Percentiles rank a stretch among this genome's conserved stretches.
Evolutionary conservation across 768 basidiomycete genomes (phyloP).

Genomic region (Boletus rubescentipes): DNA sequence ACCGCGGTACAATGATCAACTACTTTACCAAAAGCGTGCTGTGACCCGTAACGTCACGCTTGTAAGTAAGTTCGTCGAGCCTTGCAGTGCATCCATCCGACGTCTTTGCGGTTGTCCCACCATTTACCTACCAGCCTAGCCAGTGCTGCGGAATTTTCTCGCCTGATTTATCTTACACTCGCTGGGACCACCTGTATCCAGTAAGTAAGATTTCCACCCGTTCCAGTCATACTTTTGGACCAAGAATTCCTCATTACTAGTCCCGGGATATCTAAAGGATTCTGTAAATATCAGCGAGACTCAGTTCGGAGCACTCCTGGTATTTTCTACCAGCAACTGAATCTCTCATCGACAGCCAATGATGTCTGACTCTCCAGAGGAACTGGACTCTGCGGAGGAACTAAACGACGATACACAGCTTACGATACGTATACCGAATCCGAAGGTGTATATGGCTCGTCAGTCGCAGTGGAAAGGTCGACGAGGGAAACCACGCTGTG

Average conservation of each 20-base stretch:
- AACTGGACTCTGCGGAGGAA: conserved; percentile 39
- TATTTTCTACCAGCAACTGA: conserved; percentile 19
- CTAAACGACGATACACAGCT: conserved; percentile 51
- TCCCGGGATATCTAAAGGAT: background rate
- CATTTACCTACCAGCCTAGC: conserved; percentile 8
- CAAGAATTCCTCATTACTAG: conserved; percentile 11
- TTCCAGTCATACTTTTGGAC: conserved; percentile 4
- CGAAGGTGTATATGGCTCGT: conserved; percentile 63
- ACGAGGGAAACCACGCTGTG: conserved; percentile 72
- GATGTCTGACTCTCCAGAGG: conserved; percentile 40
- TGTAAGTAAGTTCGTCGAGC: conserved; percentile 37
- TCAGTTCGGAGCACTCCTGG: conserved; percentile 2
- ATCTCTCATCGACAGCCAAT: conserved; percentile 11
- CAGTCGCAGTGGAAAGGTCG: conserved; percentile 76
- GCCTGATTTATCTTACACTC: conserved; percentile 12
- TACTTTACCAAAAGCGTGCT: conserved; percentile 31
- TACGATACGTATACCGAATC: conserved; percentile 66
- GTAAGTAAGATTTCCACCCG: conserved; percentile 14
- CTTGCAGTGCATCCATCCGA: conserved; percentile 25
- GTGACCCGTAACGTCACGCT: conserved; percentile 38
- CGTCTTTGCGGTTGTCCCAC: conserved; percentile 14
- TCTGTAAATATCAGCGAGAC: conserved; percentile 5
- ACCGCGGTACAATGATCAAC: conserved; percentile 29
- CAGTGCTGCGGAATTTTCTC: conserved; percentile 5
- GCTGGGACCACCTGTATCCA: conserved; percentile 8